Base-by-base conservation (phyloP, 2,329 filamentous ascomycete genomes). In the Neobulgaria alba region DNA sequence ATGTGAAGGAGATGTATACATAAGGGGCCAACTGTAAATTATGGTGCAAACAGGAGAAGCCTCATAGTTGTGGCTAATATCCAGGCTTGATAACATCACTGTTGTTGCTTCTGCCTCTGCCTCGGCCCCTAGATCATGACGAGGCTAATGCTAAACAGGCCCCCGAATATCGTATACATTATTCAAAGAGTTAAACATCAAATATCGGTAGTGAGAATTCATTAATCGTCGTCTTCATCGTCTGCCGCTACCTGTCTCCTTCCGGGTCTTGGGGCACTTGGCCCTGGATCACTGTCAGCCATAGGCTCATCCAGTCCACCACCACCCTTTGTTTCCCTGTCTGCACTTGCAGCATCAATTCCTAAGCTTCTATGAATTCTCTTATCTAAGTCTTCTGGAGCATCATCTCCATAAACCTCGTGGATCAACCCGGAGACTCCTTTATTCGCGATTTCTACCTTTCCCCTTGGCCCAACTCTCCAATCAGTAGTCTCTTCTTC, bases 401-500 rank as follows among this genome's bases (percentile, higher is more conserved):
- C 65, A 18, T 46, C 49, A 5, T 67, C 66, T 1, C 70, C 75
- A 58, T 77, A 82, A 14, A 81, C 68, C 39, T 71, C 62, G 57
- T 76, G 64, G 3, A 88, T 77, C 48, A 95, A 63, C 0, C 77
- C 79, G 14, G 79, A 76, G 10, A 92, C 82, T 1, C 84, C 85
- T 36, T 78, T 72, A n/a, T 79, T 69, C 0, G 84, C 85, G 26
- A 96, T 75, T 62, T 96, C 92, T 5, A 89, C 71, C 62, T 84
- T 92, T 4, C 85, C 90, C 16, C 92, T 74, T 4, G 87, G 82
- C 0, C 92, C 92, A 10, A 95, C 75, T 41, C 84, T 75, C 73
- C 86, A 98, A 35, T 85, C 88, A 5, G 87, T 71, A 2, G 76
- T 71, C 48, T 90, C 80, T 29, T 94, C 85, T 18, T 84, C 85